These are phyloP conservation scores for Aspergillus terreus DNA, from an alignment of 2,329 filamentous ascomycete genomes.

Conservation along the genomic window DNA sequence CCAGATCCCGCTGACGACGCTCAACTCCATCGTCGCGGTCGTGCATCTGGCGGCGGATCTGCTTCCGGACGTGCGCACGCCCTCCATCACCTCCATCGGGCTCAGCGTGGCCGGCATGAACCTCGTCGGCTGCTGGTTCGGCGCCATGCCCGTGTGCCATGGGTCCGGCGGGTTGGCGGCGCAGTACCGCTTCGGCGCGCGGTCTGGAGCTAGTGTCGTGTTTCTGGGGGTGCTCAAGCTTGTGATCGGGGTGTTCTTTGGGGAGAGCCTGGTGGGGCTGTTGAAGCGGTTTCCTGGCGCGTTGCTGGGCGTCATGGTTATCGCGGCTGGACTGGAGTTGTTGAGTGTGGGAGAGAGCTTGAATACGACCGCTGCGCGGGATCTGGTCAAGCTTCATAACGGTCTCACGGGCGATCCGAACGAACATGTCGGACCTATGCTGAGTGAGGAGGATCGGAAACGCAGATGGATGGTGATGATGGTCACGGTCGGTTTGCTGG, in stretches of 20 bases:
- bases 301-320: constrained; percentile 80
- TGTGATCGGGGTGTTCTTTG: constrained; percentile 69
- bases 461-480: constrained; percentile 88
- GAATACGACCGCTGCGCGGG: constrained; percentile 67
- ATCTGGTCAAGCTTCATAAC: constrained; percentile 43
- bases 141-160: constrained; percentile 93
- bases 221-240: constrained; percentile 75
- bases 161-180: constrained; percentile 87
- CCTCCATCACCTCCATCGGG: constrained; percentile 72
- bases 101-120: constrained; percentile 83
- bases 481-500: constrained; percentile 73
- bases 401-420: constrained; percentile 21
- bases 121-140: constrained; percentile 81
- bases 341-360: constrained; percentile 79
- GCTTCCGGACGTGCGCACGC: constrained; percentile 64
- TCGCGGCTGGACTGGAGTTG: constrained; percentile 84
- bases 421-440: constrained; percentile 24
- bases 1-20: constrained; percentile 83
- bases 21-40: constrained; percentile 90
- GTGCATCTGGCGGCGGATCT: constrained; percentile 74
- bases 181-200: constrained; percentile 86
- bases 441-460: constrained; percentile 65
- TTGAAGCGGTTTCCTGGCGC: constrained; percentile 70
- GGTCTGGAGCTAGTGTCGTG: constrained; percentile 79
- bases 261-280: constrained; percentile 67